Conservation (phyloP, 805 yeast genomes). For the Brettanomyces nanus region DNA sequence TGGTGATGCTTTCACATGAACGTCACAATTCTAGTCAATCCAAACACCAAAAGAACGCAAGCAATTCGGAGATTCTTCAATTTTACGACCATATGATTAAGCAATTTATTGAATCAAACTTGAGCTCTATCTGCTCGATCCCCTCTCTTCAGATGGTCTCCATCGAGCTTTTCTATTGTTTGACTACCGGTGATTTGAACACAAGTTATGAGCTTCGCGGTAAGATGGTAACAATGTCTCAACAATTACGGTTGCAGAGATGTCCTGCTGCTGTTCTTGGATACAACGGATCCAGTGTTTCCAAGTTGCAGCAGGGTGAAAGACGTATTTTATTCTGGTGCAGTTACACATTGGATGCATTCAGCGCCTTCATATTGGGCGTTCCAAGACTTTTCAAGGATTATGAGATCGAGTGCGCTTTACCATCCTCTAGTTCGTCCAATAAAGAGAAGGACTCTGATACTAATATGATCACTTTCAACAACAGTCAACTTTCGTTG, state of each 20-base stretch:
- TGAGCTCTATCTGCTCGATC: constrained; percentile 52
- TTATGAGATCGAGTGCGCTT: constrained; percentile 77
- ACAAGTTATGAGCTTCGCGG: constrained; percentile 74
- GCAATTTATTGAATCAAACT: constrained; percentile 53
- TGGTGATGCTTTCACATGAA: constrained; percentile 38
- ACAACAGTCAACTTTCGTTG: constrained; percentile 45
- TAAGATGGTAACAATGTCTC: constrained; percentile 71
- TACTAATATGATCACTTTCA: constrained; percentile 47
- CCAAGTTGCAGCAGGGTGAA: constrained; percentile 70
- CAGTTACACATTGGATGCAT: constrained; percentile 66
- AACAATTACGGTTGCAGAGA: constrained; percentile 74
- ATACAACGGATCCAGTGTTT: constrained; percentile 55
- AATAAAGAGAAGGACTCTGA: constrained; percentile 33
- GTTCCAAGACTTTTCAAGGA: constrained; percentile 76
- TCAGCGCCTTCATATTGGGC: constrained; percentile 68
- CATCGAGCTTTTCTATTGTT: constrained; percentile 61
- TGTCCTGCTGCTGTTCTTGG: constrained; percentile 79
- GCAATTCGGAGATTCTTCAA: constrained; percentile 29
- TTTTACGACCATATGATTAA: constrained; percentile 56
- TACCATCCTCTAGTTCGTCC: constrained; percentile 45
- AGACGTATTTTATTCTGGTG: constrained; percentile 83
- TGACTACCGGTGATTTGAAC: constrained; percentile 64
- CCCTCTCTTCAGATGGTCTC: constrained; percentile 64
- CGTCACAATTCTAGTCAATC: constrained; percentile 15
- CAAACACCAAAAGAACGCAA: constrained; percentile 6